Evolutionary conservation across 805 yeast species (phyloP), one percentile per base, ranked within the genome.

Genomic region (Metschnikowia lachancei): DNA sequence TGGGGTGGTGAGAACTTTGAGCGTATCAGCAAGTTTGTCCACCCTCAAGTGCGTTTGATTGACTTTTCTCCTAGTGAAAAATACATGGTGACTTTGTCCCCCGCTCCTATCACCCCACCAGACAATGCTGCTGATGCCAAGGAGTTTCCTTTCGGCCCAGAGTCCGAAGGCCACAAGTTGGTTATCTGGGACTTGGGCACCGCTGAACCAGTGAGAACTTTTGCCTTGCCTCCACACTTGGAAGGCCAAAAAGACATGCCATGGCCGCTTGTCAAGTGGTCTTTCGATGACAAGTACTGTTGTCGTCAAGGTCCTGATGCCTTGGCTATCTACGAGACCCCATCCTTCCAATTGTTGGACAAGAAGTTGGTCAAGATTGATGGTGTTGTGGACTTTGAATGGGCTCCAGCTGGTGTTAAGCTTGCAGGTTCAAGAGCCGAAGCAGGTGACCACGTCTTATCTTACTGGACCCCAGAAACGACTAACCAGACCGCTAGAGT

Each of bases 261-360:
- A 51, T 94, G 99, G 99, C 99, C 99, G 40, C 80, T 92, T 60
- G 83, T 94, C 66, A 90, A 90, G 72, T 94, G 98, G 98, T 88
- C 97, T 37, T 76, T 72, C 60, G 95, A 94, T 70, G 96, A 88
- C 69, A 83, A 81, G 67, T 94, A 83, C 75, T 87, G 96, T 72
- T 98, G 97, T 45, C 85, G 99, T 74, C 80, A 88, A 69, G 92
- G 94, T 43, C 96, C 96, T 45, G 94, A 87, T 52, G 95, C 95
- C 30, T 75, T 94, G 56, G 91, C 96, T 41, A 80, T 94, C 55
- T 95, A 92, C 67, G 97, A 92, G 59, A 75, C 90, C 34, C 75
- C 81, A 46, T 72, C 78, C 39, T 89, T 92, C 81, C 80, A 83
- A 51, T 79, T 94, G 54, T 72, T 92, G 56, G 97, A 90, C 62